phyloP scores from a whole-genome alignment of 352 stramenopile species.

The Globisporangium barbulae region DNA sequence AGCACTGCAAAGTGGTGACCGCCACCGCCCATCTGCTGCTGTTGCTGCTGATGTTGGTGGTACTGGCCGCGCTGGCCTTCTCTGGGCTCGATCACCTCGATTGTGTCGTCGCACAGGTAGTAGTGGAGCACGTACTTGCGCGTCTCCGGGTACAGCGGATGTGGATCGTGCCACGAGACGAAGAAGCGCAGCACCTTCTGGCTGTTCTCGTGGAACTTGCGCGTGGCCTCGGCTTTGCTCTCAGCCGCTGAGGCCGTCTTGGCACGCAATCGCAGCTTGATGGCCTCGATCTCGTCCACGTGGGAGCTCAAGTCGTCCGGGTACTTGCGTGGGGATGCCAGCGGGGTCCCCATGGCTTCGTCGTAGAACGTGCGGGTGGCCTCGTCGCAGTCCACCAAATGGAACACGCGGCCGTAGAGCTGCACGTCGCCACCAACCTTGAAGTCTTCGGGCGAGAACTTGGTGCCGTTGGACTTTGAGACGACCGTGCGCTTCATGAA shows the following conservation, averaged over 20 bases:
- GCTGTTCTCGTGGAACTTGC: conserved; percentile 76
- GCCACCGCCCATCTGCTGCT: conserved; percentile 29
- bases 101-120: conserved; percentile 90
- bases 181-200: conserved; percentile 91
- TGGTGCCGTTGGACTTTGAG: conserved; percentile 27
- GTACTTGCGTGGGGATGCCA: conserved; percentile 52
- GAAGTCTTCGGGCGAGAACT: conserved; percentile 75
- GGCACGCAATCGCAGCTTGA: conserved; percentile 36
- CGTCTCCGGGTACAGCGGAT: conserved; percentile 88
- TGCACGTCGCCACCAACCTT: conserved; percentile 63
- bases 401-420: conserved; percentile 79
- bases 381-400: conserved; percentile 88
- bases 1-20: conserved; percentile 78
- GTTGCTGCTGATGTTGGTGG: conserved; percentile 31
- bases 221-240: conserved; percentile 43
- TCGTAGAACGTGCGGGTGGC: conserved; percentile 82
- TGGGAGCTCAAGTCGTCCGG: conserved; percentile 68
- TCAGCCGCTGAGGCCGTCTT: conserved; percentile 26
- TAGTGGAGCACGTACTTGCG: conserved; percentile 90
- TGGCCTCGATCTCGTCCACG: conserved; percentile 47
- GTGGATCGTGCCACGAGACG: conserved; percentile 89
- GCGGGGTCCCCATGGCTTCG: conserved; percentile 35
- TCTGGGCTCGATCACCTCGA: conserved; percentile 85
- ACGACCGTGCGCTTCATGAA: conserved; percentile 79
- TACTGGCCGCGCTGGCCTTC: conserved; percentile 20